phyloP scores from a whole-genome alignment of 2,329 filamentous ascomycete species.

The Albifimbria verrucaria region DNA sequence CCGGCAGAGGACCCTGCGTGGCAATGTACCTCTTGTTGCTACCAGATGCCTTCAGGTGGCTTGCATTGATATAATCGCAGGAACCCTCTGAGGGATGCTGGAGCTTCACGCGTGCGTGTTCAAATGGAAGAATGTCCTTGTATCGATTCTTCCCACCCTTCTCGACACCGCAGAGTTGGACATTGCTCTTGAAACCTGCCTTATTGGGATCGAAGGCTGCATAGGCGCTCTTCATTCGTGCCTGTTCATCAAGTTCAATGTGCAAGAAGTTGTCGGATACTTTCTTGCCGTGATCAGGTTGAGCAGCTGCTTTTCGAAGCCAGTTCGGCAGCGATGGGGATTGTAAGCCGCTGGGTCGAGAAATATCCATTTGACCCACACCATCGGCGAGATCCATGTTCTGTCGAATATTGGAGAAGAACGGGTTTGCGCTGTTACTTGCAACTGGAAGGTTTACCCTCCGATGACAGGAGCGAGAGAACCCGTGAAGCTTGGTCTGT shows the following conservation, averaged over 20 bases:
- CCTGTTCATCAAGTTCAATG: constrained; percentile 82
- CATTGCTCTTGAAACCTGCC: constrained; percentile 26
- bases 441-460: constrained; percentile 77
- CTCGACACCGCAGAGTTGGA: constrained; percentile 87
- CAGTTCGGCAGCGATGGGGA: constrained; percentile 65
- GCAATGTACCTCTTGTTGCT: constrained; percentile 95
- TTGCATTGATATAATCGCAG: constrained; percentile 97
- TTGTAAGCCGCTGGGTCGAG: constrained; percentile 42
- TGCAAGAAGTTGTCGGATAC: constrained; percentile 80
- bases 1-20: constrained; percentile 87
- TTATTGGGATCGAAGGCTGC: constrained; percentile 43
- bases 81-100: constrained; percentile 61
- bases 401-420: constrained; percentile 94
- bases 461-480: constrained; percentile 73
- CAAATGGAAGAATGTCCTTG: constrained; percentile 96
- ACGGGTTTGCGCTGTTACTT: constrained; percentile 72
- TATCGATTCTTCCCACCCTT: constrained; percentile 95
- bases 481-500: constrained; percentile 16
- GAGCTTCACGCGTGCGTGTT: constrained; percentile 84
- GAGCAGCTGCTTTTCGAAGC: constrained; percentile 67
- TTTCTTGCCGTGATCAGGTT: constrained; percentile 69
- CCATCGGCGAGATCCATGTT: constrained; percentile 94
- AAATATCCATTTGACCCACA: constrained; percentile 74
- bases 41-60: constrained; percentile 72
- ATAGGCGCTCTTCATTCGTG: constrained; percentile 83